Base-by-base conservation (phyloP, 495 filamentous ascomycete genomes). In the Penicillium bovifimosum region DNA sequence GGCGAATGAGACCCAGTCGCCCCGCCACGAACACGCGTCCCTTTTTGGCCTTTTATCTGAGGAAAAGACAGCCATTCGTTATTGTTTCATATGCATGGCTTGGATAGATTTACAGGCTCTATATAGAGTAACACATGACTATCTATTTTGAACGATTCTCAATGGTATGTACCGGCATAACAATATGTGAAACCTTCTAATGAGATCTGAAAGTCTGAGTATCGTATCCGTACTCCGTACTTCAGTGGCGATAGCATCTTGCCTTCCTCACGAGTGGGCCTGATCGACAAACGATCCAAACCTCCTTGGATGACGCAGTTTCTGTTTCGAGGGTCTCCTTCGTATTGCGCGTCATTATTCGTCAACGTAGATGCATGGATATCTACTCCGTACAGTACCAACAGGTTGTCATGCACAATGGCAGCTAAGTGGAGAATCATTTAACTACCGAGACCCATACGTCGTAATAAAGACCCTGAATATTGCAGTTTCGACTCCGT, bases 21-120 rank as follows among this genome's bases (percentile, higher is more conserved):
- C 27, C 11, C 20, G 53, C 39, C 62, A 65, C 59, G 20, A 56
- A 65, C 62, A 60, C 62, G 62, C 62, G 62, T 65, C 61, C 56
- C 29, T 41, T 20, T 38, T 36, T 24, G 20, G 20, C 2, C 20
- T 24, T 24, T 24, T 24, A 24, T 24, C 20, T 24, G 20, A 24
- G 20, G 20, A 24, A 24, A 24, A 24, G 4, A 2, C 20, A 24
- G 20, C 20, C 20, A 24, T 2, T 2, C 20, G 20, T 24, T 24
- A 24, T 4, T 24, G 20, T 24, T 24, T 24, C 4, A 2, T 24
- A 24, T 24, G 20, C 20, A n/a, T n/a, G n/a, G 20, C 20, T 24
- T 24, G 20, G 2, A 24, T 24, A 24, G 20, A 24, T 24, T 24
- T 24, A 4, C 20, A 4, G 4, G 20, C 20, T 24, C 20, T 24